phyloP scores from a whole-genome alignment of 108 stramenopile genomes.

The Pelagomonas calceolata region DNA sequence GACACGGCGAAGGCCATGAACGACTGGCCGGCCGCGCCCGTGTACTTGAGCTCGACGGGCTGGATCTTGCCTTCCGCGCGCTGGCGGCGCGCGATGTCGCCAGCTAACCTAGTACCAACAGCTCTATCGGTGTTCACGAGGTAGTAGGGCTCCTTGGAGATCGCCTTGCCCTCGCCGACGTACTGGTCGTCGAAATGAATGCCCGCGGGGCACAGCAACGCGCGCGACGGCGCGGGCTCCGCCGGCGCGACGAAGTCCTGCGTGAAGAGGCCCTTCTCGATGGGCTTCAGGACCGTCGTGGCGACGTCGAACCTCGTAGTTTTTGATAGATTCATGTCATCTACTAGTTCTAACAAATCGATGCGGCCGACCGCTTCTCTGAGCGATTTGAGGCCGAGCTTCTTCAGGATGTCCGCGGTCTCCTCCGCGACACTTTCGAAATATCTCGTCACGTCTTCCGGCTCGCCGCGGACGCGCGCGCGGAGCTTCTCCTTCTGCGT shows the following conservation, averaged over 20 bases:
- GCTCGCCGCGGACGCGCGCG: slow-evolving; percentile 86
- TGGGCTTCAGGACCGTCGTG: no score
- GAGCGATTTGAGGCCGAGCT: slow-evolving; percentile 76
- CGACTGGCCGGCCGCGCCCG: slow-evolving; percentile 86
- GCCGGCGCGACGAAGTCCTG: slow-evolving; percentile 62
- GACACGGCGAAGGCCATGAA: slow-evolving; percentile 79
- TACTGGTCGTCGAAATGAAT: slow-evolving; percentile 35
- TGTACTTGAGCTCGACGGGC: slow-evolving; percentile 70
- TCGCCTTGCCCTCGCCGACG: slow-evolving; percentile 15
- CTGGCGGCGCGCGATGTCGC: slow-evolving; percentile 55
- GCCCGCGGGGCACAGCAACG: neutral
- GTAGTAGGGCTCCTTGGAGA: slow-evolving; percentile 20
- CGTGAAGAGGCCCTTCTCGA: no score
- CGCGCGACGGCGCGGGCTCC: neutral
- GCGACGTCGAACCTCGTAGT: slow-evolving; percentile 49
- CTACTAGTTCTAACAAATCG: slow-evolving; percentile 63
- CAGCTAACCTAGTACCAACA: slow-evolving; percentile 17
- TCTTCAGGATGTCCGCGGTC: slow-evolving; percentile 47
- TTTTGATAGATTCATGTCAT: slow-evolving; percentile 51
- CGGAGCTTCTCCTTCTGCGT: slow-evolving; percentile 89
- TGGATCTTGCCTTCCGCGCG: slow-evolving; percentile 73
- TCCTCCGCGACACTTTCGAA: slow-evolving; percentile 88
- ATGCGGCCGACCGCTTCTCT: slow-evolving; percentile 85
- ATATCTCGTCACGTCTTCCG: slow-evolving; percentile 93
- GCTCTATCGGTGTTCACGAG: slow-evolving; percentile 37